These are phyloP conservation scores for Colletotrichum scovillei DNA, from an alignment of 2,329 filamentous ascomycete species.

Conservation along the genomic window DNA sequence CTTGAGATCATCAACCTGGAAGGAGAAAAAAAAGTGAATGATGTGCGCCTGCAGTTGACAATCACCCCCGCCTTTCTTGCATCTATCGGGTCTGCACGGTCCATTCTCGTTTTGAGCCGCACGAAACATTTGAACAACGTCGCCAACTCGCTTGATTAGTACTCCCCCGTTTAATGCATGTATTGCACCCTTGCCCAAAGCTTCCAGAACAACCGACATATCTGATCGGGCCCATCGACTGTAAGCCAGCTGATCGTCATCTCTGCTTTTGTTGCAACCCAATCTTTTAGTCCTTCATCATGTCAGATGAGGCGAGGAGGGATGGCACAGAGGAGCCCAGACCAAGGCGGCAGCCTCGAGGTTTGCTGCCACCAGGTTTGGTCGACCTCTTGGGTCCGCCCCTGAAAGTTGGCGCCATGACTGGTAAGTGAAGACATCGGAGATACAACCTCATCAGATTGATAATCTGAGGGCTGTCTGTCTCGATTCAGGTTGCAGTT, in stretches of 20 bases:
- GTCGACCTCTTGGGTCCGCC: conserved; percentile 60
- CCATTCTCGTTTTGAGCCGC: conserved; percentile 23
- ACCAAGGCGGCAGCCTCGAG: conserved; percentile 41
- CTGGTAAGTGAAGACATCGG: conserved; percentile 56
- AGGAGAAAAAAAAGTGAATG: not conserved
- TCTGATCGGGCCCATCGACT: not conserved
- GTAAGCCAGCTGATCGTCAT: not conserved
- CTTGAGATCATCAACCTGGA: not conserved
- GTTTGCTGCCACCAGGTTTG: conserved; percentile 56
- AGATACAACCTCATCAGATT: not conserved
- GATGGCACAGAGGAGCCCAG: not conserved
- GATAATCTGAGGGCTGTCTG: not conserved
- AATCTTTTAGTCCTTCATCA: conserved; percentile 34
- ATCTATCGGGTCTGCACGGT: conserved; percentile 16
- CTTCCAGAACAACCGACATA: conserved; percentile 17
- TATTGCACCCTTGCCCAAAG: not conserved
- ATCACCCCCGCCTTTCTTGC: conserved; percentile 15
- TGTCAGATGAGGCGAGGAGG: conserved; percentile 24
- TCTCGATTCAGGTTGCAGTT: not conserved
- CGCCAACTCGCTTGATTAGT: conserved; percentile 13
- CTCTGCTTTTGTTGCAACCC: not conserved
- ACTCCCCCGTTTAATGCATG: conserved; percentile 22
- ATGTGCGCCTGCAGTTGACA: not conserved
- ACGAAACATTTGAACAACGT: conserved; percentile 21
- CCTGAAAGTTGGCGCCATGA: conserved; percentile 68